Percentiles rank a stretch among this genome's conserved stretches.
Evolutionary conservation across 2,329 filamentous ascomycete species (phyloP).

Genomic region (Trichoderma hamatum): DNA sequence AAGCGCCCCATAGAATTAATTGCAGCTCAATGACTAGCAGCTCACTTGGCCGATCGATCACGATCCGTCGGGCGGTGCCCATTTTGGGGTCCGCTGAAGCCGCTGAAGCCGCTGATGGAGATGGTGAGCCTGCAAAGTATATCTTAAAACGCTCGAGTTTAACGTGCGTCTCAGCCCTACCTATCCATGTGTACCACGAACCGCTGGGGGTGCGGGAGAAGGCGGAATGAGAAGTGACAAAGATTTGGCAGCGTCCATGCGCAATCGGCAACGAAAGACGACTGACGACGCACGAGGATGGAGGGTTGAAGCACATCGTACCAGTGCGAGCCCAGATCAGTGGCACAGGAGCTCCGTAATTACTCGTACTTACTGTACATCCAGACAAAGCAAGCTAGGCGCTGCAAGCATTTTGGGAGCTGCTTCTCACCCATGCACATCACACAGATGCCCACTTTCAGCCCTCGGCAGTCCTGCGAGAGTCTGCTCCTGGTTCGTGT

Average conservation of each 20-base stretch:
- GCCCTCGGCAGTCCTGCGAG: not conserved
- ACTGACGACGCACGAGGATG: slow-evolving; percentile 20
- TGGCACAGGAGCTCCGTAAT: not conserved
- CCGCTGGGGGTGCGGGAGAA: not conserved
- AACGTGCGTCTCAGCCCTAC: slow-evolving; percentile 24
- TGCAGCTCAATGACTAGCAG: not conserved
- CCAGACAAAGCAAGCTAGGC: not conserved
- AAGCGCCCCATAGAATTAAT: slow-evolving; percentile 1
- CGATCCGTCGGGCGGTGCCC: not conserved
- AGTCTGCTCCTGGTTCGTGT: not conserved
- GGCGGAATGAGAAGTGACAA: slow-evolving; percentile 13
- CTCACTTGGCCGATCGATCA: not conserved
- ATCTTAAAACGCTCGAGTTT: not conserved
- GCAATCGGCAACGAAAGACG: slow-evolving; percentile 17
- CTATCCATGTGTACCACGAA: slow-evolving; percentile 3
- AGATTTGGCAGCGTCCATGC: not conserved
- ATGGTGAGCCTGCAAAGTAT: not conserved
- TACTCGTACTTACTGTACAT: not conserved
- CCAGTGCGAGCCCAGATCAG: slow-evolving; percentile 14
- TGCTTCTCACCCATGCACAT: slow-evolving; percentile 6
- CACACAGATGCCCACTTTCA: slow-evolving; percentile 12
- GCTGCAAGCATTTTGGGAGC: not conserved
- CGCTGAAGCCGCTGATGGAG: not conserved
- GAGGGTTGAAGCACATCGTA: slow-evolving; percentile 13
- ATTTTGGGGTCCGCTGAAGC: not conserved